Evolutionary conservation across 257 asterid species (phyloP), one percentile per base, ranked within the genome.

Genomic region (Euphrasia confusa): DNA sequence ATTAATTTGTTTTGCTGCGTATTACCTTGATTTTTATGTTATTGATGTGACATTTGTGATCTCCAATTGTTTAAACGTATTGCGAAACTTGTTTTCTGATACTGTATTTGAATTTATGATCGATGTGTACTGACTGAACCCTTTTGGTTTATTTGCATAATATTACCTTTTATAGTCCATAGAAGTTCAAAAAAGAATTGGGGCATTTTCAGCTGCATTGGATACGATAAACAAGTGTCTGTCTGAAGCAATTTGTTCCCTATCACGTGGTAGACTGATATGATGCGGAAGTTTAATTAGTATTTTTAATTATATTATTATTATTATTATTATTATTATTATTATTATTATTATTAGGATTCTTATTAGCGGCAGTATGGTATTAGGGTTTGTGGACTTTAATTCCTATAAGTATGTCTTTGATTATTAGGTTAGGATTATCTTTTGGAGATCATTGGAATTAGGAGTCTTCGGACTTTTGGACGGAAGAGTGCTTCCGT

Each of bases 191-290:
- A 85, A 82, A 74, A 87, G 99, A 84, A 79, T 84, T 18, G 99
- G 99, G 61, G 95, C 94, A n/a, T 93, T 84, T 71, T 81, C 99
- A 39, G 81, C 84, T 48, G 96, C 97, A 55, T 57, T 93, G 77
- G 97, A 89, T 63, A 81, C 95, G 30, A 77, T 85, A 66, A 89
- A 87, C 78, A 93, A 82, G 75, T 89, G 97, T 61, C 80, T 93
- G 13, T 89, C 99, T 55, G 99, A 87, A 81, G 96, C 97, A 66
- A 80, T 93, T 67, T 83, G 80, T 72, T 84, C 96, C 69, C 79
- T 89, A 69, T 79, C 95, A 66, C 95, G 91, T 62, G 99, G 97
- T 71, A 78, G 88, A 74, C n/a, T n/a, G n/a, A n/a, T n/a, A n/a
- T n/a, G n/a, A n/a, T n/a, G n/a, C n/a, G n/a, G n/a, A n/a, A n/a